These are phyloP conservation scores for Rhinocladiella similis DNA, from an alignment of 2,329 filamentous ascomycete species.

Conservation along the genomic window DNA sequence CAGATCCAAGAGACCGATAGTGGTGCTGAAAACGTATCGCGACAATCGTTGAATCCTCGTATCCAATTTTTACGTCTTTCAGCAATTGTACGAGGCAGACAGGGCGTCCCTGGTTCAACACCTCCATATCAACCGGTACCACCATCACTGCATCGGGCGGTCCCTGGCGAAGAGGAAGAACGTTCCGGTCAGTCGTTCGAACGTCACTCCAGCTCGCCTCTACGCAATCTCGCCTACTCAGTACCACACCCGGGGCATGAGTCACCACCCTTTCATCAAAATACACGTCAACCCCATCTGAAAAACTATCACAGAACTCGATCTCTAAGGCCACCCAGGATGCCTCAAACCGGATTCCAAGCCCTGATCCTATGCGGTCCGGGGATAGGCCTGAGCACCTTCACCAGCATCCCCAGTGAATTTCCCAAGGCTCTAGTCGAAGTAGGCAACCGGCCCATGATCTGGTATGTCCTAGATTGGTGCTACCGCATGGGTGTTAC, in stretches of 20 bases:
- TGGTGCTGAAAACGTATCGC: slow-evolving; percentile 1
- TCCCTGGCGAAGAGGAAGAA: slow-evolving; percentile 14
- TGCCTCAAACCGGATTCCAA: slow-evolving; percentile 45
- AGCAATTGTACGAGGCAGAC: slow-evolving; percentile 19
- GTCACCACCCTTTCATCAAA: slow-evolving; percentile 11
- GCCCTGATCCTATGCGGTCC: slow-evolving; percentile 51
- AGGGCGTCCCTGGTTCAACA: slow-evolving; percentile 24
- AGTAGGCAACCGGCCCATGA: slow-evolving; percentile 52
- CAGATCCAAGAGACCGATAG: slow-evolving; percentile 22
- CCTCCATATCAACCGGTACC: slow-evolving; percentile 27
- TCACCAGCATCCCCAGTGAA: slow-evolving; percentile 51
- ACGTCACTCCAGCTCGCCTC: slow-evolving; percentile 17
- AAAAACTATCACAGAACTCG: not conserved
- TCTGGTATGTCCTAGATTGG: slow-evolving; percentile 52
- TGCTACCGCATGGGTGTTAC: slow-evolving; percentile 51
- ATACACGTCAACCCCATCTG: slow-evolving; percentile 1
- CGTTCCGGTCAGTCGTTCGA: not conserved
- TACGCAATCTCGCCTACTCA: slow-evolving; percentile 27
- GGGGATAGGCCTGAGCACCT: slow-evolving; percentile 50
- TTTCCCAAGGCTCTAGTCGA: slow-evolving; percentile 52
- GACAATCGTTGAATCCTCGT: slow-evolving; percentile 22
- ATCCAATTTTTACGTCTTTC: slow-evolving; percentile 27
- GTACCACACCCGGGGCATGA: slow-evolving; percentile 18
- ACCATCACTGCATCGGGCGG: slow-evolving; percentile 21
- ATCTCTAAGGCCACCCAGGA: slow-evolving; percentile 18